Base-by-base conservation (phyloP, 805 yeast genomes). In the Lipomyces japonicus region DNA sequence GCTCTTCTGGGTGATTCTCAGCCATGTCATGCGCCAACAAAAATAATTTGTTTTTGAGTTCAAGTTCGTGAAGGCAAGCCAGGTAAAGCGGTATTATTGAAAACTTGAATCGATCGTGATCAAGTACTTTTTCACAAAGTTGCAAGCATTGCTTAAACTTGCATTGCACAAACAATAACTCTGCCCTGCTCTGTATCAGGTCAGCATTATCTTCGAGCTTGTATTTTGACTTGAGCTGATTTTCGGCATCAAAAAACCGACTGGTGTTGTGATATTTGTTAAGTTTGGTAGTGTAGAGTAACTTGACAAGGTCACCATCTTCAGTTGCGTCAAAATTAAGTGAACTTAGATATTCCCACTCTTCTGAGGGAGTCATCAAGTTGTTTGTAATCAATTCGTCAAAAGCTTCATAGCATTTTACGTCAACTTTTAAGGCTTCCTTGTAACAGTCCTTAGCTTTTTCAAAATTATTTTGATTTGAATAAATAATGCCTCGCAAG, bases 351-450 rank as follows among this genome's bases (percentile, higher is more conserved):
- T 93, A 75, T 32, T 83, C 87, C 93, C 95, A 86, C 68, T 89
- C 95, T 62, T 91, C 97, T 16, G 72, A 67, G 0, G 97, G 95
- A 0, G 93, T 78, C 68, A 91, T 70, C 60, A 88, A 75, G 62
- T 82, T 83, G 59, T 84, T 84, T 38, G 76, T 70, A 1, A 86
- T 76, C 44, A 91, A 74, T 63, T 85, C 89, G 60, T 86, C 79
- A 65, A 88, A 88, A 0, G 97, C 97, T 59, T 91, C 98, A 65
- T 74, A 91, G 67, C 97, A 93, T 65, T 89, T 87, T 5, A 86
- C 89, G 66, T 91, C 97, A 1, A 86, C 87, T 58, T 79, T 60
- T 0, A 90, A 81, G 0, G 97, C 96, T 62, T 88, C 96, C 62
- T 81, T 80, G 61, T 81, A 89, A 45, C 93, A 84, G 46, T 85